Conservation (phyloP, 805 yeast genomes). For the Metschnikowia arizonensis region DNA sequence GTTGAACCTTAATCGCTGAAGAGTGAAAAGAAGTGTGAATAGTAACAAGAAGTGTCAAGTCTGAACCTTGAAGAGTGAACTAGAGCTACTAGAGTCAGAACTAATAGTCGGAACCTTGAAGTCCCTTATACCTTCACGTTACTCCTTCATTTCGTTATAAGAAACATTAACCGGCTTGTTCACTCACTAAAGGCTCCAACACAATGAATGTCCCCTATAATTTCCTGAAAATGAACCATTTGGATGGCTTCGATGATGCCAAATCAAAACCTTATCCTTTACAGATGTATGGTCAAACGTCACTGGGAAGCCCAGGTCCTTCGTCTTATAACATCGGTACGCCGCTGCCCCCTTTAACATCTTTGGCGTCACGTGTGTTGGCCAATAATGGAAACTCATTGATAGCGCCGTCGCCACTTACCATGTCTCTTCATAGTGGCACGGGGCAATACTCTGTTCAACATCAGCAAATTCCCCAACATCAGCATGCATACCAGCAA, state of each 20-base stretch:
- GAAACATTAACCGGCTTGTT: no score
- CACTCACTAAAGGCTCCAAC: no score
- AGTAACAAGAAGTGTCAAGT: no score
- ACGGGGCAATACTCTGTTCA: constrained; percentile 6
- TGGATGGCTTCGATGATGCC: constrained; percentile 4
- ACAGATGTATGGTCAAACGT: constrained; percentile 10
- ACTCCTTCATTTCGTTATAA: no score
- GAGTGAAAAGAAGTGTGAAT: no score
- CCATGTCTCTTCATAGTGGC: constrained; percentile 7
- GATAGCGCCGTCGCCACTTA: constrained; percentile 10
- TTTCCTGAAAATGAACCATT: constrained; percentile 4
- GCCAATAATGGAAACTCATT: constrained; percentile 6
- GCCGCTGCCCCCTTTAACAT: constrained; percentile 10
- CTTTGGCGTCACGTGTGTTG: constrained; percentile 11
- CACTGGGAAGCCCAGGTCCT: constrained; percentile 5
- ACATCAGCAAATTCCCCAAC: constrained; percentile 7
- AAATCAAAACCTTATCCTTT: constrained; percentile 10
- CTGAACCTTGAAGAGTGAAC: no score
- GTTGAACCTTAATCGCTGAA: no score
- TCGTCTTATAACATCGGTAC: constrained; percentile 9
- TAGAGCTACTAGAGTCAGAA: no score
- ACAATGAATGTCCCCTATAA: constrained; percentile 13
- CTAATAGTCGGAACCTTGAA: no score
- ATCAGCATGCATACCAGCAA: constrained; percentile 1
- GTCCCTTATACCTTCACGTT: no score